Evolutionary conservation across 2,329 filamentous ascomycete genomes (phyloP).

Genomic region (Neofusicoccum laricinum): DNA sequence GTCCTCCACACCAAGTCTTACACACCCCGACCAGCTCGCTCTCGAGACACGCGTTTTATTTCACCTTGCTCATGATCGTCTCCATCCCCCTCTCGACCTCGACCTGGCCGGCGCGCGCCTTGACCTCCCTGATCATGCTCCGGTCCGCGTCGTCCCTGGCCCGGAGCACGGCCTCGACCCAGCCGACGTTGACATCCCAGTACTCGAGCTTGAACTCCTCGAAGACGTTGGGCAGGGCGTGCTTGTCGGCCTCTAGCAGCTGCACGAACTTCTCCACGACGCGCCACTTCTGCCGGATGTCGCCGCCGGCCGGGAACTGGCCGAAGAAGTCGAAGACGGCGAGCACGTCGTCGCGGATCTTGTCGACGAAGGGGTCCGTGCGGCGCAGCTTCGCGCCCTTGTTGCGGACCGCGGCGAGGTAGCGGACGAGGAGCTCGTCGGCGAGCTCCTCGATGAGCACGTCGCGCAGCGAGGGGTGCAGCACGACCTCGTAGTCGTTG

Average conservation of each 20-base stretch:
- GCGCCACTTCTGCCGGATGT: slow-evolving; percentile 89
- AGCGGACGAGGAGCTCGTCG: slow-evolving; percentile 83
- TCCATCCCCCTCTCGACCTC: slow-evolving; percentile 77
- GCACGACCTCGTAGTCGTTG: slow-evolving; percentile 75
- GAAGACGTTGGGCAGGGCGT: slow-evolving; percentile 72
- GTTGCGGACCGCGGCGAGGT: slow-evolving; percentile 83
- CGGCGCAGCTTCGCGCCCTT: slow-evolving; percentile 85
- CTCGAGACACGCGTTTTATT: slow-evolving; percentile 44
- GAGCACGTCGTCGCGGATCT: slow-evolving; percentile 88
- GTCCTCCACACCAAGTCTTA: background rate
- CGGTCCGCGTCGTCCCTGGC: slow-evolving; percentile 91
- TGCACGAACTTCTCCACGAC: slow-evolving; percentile 81
- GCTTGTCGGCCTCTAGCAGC: slow-evolving; percentile 72
- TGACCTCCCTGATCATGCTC: slow-evolving; percentile 81
- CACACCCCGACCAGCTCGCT: background rate
- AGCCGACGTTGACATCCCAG: slow-evolving; percentile 91
- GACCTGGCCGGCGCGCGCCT: slow-evolving; percentile 82
- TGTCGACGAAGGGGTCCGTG: slow-evolving; percentile 82
- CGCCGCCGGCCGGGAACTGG: slow-evolving; percentile 63
- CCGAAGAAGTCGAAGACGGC: slow-evolving; percentile 89
- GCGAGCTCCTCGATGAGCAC: slow-evolving; percentile 92
- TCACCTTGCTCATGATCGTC: slow-evolving; percentile 93
- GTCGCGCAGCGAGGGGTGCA: slow-evolving; percentile 84
- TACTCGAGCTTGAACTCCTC: slow-evolving; percentile 79
- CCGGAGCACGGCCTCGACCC: slow-evolving; percentile 90